A percentile compares a stretch with the other conserved stretches of the same genome.
Conservation (phyloP, 2,329 filamentous ascomycete species). For the Hypoxylon sp. region DNA sequence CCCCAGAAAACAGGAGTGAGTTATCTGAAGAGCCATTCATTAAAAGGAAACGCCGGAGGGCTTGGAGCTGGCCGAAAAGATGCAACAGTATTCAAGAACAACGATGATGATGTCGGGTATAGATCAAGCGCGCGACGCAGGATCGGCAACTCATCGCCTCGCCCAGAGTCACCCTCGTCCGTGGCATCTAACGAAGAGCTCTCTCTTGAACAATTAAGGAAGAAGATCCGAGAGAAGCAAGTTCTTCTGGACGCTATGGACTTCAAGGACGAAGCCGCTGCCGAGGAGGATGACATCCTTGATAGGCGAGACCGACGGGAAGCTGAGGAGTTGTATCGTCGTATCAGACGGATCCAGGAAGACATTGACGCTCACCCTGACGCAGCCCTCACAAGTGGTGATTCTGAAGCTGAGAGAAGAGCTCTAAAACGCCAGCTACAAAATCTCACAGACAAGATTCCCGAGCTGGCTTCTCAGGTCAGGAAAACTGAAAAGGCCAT, state of each 20-base stretch:
- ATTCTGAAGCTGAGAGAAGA: conserved; percentile 90
- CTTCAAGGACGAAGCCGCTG: conserved; percentile 90
- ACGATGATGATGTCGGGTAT: conserved; percentile 93
- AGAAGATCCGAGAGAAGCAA: conserved; percentile 94
- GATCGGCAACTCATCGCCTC: conserved; percentile 82
- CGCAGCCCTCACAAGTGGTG: conserved; percentile 75
- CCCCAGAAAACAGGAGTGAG: conserved; percentile 98
- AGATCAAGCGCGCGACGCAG: conserved; percentile 93
- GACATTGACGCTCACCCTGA: conserved; percentile 95
- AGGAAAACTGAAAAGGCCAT: conserved; percentile 92
- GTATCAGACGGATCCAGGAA: conserved; percentile 91
- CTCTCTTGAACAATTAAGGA: conserved; percentile 87
- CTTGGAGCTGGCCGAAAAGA: conserved; percentile 82
- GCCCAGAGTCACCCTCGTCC: conserved; percentile 80
- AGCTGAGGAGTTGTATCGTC: conserved; percentile 92
- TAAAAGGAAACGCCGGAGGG: conserved; percentile 75
- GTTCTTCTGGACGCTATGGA: conserved; percentile 96
- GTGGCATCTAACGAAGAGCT: conserved; percentile 83
- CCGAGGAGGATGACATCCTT: conserved; percentile 91
- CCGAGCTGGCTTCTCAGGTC: conserved; percentile 92
- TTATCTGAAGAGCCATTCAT: conserved; percentile 96
- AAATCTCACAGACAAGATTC: conserved; percentile 88
- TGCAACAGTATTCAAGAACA: conserved; percentile 96
- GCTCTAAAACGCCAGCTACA: conserved; percentile 91
- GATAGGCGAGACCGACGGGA: conserved; percentile 92